phyloP scores from a whole-genome alignment of 2,329 filamentous ascomycete genomes.

The Shiraia bambusicola region DNA sequence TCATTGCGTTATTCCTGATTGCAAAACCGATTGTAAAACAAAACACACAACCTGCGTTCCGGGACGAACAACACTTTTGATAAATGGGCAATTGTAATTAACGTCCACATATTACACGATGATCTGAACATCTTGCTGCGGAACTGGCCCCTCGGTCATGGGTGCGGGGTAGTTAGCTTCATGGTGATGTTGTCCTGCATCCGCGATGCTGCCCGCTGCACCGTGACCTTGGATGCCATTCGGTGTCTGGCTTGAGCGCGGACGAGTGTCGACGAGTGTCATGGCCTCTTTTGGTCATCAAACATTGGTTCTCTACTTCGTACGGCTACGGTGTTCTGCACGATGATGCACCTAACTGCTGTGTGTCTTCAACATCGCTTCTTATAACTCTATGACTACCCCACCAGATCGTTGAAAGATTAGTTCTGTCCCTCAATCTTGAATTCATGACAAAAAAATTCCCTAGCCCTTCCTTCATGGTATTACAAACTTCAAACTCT shows the following conservation, averaged over 20 bases:
- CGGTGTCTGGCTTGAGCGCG: constrained; percentile 1
- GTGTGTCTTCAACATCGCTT: not conserved
- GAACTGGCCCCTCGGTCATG: not conserved
- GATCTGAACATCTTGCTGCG: too few relatives aligned
- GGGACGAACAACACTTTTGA: too few relatives aligned
- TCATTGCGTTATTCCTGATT: too few relatives aligned
- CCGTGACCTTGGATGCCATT: not conserved
- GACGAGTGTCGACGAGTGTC: not conserved
- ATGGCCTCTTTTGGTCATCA: not conserved
- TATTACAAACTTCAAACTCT: not conserved
- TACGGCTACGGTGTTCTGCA: constrained; percentile 1
- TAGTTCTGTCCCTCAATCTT: not conserved
- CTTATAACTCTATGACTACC: not conserved
- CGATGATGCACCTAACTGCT: not conserved
- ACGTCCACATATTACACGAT: too few relatives aligned
- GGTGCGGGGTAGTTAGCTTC: constrained; percentile 5
- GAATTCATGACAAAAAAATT: not conserved
- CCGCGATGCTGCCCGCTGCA: not conserved
- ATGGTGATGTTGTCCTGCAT: not conserved
- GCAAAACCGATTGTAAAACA: too few relatives aligned
- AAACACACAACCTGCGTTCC: too few relatives aligned
- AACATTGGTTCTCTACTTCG: not conserved
- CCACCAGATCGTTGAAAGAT: not conserved
- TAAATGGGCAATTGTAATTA: too few relatives aligned
- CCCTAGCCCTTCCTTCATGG: constrained; percentile 1